Conservation (phyloP, 176 grass and related monocot species). For the Musa schizocarpa region DNA sequence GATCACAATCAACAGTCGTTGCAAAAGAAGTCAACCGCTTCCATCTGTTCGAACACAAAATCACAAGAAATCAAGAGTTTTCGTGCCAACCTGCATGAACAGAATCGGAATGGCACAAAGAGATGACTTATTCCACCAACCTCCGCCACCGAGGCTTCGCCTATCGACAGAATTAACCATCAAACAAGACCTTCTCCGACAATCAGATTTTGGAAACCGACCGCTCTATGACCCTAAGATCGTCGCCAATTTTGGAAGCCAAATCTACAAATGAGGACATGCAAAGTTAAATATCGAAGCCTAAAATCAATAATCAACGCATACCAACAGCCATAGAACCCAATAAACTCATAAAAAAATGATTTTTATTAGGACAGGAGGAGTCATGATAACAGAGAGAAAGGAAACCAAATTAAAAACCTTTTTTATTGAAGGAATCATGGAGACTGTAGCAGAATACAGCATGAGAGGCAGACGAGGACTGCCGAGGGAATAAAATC, state of each 20-base stretch:
- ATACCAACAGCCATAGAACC: background rate
- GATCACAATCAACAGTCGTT: background rate
- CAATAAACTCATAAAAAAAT: background rate
- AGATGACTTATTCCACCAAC: background rate
- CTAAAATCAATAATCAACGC: background rate
- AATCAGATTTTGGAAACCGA: background rate
- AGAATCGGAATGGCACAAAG: background rate
- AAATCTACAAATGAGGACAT: background rate
- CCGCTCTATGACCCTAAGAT: background rate
- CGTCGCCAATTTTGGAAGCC: background rate
- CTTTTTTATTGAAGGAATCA: background rate
- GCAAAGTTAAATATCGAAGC: background rate
- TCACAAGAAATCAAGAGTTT: background rate
- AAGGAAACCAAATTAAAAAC: background rate
- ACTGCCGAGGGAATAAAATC: background rate
- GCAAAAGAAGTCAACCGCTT: background rate
- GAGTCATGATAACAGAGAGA: background rate
- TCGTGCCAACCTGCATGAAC: background rate
- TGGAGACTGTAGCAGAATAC: background rate
- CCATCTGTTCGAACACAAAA: background rate
- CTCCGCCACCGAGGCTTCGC: background rate
- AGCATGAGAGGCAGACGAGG: background rate
- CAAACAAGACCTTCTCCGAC: background rate
- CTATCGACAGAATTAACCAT: background rate
- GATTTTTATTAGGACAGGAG: background rate